Evolutionary conservation across 495 filamentous ascomycete genomes (phyloP), one percentile per base, ranked within the genome.

Genomic region (Xylaria nigripes): DNA sequence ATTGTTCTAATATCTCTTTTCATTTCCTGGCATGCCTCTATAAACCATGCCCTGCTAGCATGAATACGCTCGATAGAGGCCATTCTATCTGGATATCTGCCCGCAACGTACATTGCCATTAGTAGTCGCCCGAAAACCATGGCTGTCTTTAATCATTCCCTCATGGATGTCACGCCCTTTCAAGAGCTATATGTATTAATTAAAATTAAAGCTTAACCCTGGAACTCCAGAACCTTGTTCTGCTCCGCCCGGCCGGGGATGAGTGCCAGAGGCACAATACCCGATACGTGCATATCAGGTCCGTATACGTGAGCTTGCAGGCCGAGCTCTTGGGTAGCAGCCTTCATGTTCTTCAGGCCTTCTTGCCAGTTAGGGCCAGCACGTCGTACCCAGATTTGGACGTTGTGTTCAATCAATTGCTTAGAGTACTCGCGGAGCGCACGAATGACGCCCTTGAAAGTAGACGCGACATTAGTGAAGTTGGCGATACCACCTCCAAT

Each of bases 401-500:
- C 90, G 64, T 94, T 94, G 85, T 99, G 93, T 81, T 97, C 94
- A 70, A 83, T 83, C 54, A 99, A 81, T 32, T 84, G 73, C 46
- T 84, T 84, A 49, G 90, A 82, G 55, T 93, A 89, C 74, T 97
- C 93, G 51, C 94, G 86, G 53, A 99, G 84, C 34, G 93, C 93
- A 54, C 90, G 87, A 73, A 99, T 99, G 69, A 99, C 91, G 77
- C 93, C 93, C 80, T 99, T 99, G 86, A 99, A 99, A 46, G 93
- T 99, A 59, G 84, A 90, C 47, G 94, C 93, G 44, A 99, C 86
- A 72, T 90, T 78, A 74, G 93, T 99, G 80, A 99, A 99, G 85
- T 99, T 99, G 78, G 93, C 93, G 83, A 99, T 99, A 81, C 93
- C 93, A 76, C 93, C 93, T 71, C 93, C 93, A 62, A 99, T 96